phyloP scores from a whole-genome alignment of 1,284 basidiomycete genomes.

The Ceratobasidium sp. region DNA sequence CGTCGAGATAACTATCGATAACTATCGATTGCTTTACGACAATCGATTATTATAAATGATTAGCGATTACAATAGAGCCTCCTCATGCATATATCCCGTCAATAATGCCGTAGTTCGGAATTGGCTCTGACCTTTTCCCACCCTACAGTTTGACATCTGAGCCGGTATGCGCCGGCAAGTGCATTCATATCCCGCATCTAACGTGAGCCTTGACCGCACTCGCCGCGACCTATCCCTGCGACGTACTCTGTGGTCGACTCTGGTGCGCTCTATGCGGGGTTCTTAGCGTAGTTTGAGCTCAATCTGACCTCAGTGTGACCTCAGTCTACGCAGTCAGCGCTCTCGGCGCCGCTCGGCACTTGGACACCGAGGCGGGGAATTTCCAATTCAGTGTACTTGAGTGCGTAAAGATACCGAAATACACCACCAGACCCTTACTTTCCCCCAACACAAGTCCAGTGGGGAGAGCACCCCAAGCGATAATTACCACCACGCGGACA shows the following conservation, averaged over 20 bases:
- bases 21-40: too few species aligned
- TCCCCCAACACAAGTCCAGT: slow-evolving; percentile 24
- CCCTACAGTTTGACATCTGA: too few species aligned
- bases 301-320: slow-evolving; percentile 20
- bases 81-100: too few species aligned
- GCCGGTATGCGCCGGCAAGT: too few species aligned
- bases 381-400: slow-evolving; percentile 5
- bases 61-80: too few species aligned
- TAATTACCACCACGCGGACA: not conserved
- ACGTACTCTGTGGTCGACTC: too few species aligned
- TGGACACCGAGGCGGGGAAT: slow-evolving; percentile 12
- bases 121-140: too few species aligned
- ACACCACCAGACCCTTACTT: slow-evolving; percentile 12
- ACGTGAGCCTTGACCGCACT: not conserved
- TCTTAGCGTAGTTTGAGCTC: not conserved
- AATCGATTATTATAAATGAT: too few species aligned
- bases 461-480: slow-evolving; percentile 33
- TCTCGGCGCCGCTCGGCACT: slow-evolving; percentile 22
- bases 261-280: not conserved
- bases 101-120: too few species aligned
- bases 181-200: slow-evolving; percentile 22
- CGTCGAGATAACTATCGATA: too few species aligned
- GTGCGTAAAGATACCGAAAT: too few species aligned
- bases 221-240: not conserved
- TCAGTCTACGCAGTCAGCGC: too few species aligned